A percentile compares a stretch with the other conserved stretches of the same genome.
phyloP scores from a whole-genome alignment of 148 eudicot genomes.

The Selenicereus undatus region DNA sequence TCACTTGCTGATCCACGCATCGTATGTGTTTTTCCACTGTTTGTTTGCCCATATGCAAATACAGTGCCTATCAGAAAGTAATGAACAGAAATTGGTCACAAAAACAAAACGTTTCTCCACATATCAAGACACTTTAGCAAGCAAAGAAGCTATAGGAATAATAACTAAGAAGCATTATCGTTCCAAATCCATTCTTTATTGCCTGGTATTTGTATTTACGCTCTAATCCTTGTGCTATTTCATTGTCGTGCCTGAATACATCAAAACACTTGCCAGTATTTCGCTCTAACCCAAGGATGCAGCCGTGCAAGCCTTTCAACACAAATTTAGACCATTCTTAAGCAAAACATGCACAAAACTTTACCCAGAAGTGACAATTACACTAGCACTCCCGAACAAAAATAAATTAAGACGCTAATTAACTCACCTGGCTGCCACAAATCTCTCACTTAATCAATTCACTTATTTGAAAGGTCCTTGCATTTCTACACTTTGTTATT shows the following conservation, averaged over 20 bases:
- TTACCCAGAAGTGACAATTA: background rate
- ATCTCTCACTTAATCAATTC: background rate
- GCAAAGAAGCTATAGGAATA: background rate
- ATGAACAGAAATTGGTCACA: constrained; percentile 10
- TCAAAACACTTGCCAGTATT: background rate
- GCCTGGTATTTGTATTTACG: background rate
- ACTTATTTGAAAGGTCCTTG: background rate
- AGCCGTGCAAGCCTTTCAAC: background rate
- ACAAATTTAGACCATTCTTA: constrained; percentile 1
- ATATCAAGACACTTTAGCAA: background rate
- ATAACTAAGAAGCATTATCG: background rate
- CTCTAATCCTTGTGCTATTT: background rate
- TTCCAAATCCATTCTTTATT: background rate
- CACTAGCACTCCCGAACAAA: background rate
- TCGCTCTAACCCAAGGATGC: background rate
- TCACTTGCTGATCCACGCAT: constrained; percentile 83
- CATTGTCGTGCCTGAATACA: background rate
- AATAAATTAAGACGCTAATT: background rate
- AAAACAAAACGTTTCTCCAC: background rate
- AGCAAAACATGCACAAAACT: background rate
- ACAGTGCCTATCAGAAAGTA: constrained; percentile 67
- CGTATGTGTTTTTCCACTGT: constrained; percentile 96
- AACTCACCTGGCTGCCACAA: background rate
- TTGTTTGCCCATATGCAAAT: constrained; percentile 97
- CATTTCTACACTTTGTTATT: background rate